These are phyloP conservation scores for Trifolium subterraneum DNA, from an alignment of 306 rosid species.

Conservation along the genomic window DNA sequence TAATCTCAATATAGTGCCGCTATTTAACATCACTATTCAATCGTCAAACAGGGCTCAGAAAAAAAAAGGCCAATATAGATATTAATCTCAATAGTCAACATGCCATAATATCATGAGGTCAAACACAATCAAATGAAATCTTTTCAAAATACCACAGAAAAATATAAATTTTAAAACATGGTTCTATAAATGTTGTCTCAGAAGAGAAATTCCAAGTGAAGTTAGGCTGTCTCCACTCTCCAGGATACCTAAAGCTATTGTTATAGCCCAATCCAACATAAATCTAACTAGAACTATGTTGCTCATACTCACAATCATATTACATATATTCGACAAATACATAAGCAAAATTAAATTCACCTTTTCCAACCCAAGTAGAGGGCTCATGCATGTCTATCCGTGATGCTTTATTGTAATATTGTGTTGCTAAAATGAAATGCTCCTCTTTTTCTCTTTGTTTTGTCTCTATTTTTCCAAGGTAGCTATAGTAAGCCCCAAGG, in stretches of 20 bases:
- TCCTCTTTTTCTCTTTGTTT: conserved; percentile 98
- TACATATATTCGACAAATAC: conserved; percentile 6
- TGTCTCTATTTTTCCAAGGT: conserved; percentile 97
- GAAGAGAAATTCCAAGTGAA: conserved; percentile 22
- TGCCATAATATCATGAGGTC: conserved; percentile 31
- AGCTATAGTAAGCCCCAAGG: conserved; percentile 92
- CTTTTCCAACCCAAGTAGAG: conserved; percentile 99
- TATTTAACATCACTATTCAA: background rate
- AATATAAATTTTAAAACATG: conserved; percentile 23
- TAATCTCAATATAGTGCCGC: background rate
- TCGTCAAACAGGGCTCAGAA: background rate
- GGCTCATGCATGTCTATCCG: conserved; percentile 97
- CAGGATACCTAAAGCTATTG: conserved; percentile 37
- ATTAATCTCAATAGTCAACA: conserved; percentile 30
- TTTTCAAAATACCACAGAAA: conserved; percentile 20
- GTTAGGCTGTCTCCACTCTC: background rate
- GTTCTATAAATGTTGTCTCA: background rate
- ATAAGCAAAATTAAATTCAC: conserved; percentile 45
- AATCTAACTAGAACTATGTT: conserved; percentile 14
- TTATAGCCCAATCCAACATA: conserved; percentile 36
- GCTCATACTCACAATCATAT: conserved; percentile 15
- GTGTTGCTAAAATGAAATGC: conserved; percentile 95
- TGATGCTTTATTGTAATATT: conserved; percentile 95
- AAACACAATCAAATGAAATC: background rate
- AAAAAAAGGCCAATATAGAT: conserved; percentile 15